Base-by-base conservation (phyloP, 441 rosid species). In the Arabidopsis lyrata region DNA sequence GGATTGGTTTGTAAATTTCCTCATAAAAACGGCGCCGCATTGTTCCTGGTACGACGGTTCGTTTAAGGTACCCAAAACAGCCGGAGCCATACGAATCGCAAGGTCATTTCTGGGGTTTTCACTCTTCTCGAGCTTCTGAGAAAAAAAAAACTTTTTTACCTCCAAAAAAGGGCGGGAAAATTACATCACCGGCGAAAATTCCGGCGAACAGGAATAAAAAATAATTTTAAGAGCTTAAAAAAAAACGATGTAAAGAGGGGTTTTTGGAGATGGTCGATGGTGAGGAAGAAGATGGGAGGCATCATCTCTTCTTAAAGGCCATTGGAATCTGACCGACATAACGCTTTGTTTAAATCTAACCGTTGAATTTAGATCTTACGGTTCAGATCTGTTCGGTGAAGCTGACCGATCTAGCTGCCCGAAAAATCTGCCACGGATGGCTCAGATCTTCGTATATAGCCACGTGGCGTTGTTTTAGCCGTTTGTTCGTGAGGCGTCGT, bases 41-140 rank as follows among this genome's bases (percentile, higher is more conserved):
- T 59, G 57, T 62, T 78, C 73, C 66, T 83, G 80, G 74, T 81
- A 83, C 66, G 86, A 81, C 91, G 85, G 86, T 68, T 89, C 90
- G 82, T 69, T 83, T 47, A 84, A 83, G 76, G 84, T 84, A 73
- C 89, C 87, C 79, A 87, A 65, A 24, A 87, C 84, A 29, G 92
- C 88, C 36, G 95, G 90, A 39, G 91, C 95, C 97, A 91, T 91
- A 57, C 50, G 16, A 53, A 53, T 34, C 60, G 11, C 52, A 39
- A 27, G 71, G 7, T 34, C 34, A 27, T 32, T 66, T 16, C 12
- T 77, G 31, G 31, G 31, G 31, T 29, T 29, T 29, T 29, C 70
- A 35, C 52, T 55, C 13, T 3, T 8, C 0, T 29, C 2, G 18
- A 44, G 18, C 36, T 50, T 50, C 13, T 22, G 4, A 4, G 2